phyloP scores from a whole-genome alignment of 768 basidiomycete species.

The Macrolepiota fuliginosa region DNA sequence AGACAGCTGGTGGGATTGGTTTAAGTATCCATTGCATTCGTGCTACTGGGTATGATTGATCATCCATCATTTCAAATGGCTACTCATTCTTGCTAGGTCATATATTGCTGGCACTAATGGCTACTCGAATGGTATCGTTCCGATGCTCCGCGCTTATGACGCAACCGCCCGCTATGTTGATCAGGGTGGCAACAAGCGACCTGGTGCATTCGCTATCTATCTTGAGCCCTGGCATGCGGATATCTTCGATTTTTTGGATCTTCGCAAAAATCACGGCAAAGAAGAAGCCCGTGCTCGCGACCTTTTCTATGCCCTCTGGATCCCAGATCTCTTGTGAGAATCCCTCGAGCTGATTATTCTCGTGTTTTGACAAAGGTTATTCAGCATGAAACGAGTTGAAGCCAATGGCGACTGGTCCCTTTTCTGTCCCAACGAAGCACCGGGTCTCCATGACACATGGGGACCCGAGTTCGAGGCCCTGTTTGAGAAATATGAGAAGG shows the following conservation, averaged over 20 bases:
- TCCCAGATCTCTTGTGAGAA: constrained; percentile 90
- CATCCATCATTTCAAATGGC: neutral
- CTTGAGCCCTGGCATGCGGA: constrained; percentile 99
- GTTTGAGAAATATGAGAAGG: constrained; percentile 85
- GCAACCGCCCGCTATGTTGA: constrained; percentile 98
- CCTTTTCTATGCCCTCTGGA: constrained; percentile 98
- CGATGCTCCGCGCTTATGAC: constrained; percentile 98
- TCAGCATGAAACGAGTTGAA: constrained; percentile 96
- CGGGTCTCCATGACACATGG: constrained; percentile 84
- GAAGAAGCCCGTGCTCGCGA: constrained; percentile 96
- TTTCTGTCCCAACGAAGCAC: constrained; percentile 97
- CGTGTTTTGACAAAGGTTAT: neutral
- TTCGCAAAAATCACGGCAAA: constrained; percentile 98
- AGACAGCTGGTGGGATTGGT: constrained; percentile 98
- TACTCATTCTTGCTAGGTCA: constrained; percentile 48
- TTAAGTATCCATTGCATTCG: constrained; percentile 95
- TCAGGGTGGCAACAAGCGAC: constrained; percentile 98
- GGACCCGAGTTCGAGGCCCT: constrained; percentile 86
- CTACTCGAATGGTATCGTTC: constrained; percentile 98
- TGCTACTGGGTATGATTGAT: constrained; percentile 70
- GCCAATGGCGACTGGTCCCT: constrained; percentile 87
- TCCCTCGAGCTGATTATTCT: neutral
- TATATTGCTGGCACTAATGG: constrained; percentile 99
- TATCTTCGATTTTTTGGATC: constrained; percentile 94
- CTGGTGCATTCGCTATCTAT: constrained; percentile 98